Evolutionary conservation across 306 rosid species (phyloP).

Genomic region (Medicago ruthenica): DNA sequence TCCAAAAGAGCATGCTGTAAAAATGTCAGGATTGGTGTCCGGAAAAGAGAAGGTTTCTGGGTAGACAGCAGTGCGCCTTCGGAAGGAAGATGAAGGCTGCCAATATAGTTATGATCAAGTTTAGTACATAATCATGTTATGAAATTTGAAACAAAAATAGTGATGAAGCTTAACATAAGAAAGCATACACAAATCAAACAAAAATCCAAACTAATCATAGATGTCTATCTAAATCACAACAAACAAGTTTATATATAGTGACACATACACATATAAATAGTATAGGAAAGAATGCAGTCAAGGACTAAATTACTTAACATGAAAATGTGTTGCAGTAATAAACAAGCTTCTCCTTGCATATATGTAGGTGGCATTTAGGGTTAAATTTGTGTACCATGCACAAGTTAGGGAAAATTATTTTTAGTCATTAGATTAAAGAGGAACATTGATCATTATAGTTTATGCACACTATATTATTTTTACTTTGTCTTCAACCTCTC

Average conservation of each 20-base stretch:
- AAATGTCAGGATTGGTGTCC: constrained; percentile 68
- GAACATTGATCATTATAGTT: too few relatives aligned
- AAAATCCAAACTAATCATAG: constrained; percentile 28
- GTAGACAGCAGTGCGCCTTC: constrained; percentile 60
- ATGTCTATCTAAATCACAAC: neutral
- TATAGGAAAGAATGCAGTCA: too few relatives aligned
- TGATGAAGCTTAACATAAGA: neutral
- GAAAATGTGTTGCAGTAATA: too few relatives aligned
- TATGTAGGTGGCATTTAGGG: too few relatives aligned
- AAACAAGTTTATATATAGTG: neutral
- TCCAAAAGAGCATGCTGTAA: constrained; percentile 52
- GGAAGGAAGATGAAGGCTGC: constrained; percentile 75
- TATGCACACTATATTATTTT: too few relatives aligned
- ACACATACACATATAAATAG: neutral
- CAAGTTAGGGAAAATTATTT: too few relatives aligned
- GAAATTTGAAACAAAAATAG: constrained; percentile 17
- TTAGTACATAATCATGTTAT: constrained; percentile 26
- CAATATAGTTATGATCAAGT: constrained; percentile 40
- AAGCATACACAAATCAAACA: constrained; percentile 4
- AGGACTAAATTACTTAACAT: too few relatives aligned
- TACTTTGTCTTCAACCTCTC: too few relatives aligned
- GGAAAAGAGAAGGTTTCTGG: constrained; percentile 64
- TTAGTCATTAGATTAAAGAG: too few relatives aligned
- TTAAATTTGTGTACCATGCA: too few relatives aligned
- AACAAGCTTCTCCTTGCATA: too few relatives aligned